phyloP scores from a whole-genome alignment of 2,329 filamentous ascomycete genomes.

The Talaromyces verruculosus region DNA sequence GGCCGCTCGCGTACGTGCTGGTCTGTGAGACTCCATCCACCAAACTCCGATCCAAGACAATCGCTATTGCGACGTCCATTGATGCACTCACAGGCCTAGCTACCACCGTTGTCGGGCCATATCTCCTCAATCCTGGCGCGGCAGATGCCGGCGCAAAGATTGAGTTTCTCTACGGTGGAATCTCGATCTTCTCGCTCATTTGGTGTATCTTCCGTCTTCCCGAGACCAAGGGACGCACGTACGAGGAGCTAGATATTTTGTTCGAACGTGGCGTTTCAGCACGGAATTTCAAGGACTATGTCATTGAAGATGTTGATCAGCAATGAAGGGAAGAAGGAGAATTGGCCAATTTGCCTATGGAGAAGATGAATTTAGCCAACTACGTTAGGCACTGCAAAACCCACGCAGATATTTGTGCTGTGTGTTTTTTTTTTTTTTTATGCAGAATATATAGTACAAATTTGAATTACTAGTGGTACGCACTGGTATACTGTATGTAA shows the following conservation, averaged over 20 bases:
- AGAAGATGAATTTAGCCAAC: too few species aligned
- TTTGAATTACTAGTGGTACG: too few species aligned
- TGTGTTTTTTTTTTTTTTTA: too few species aligned
- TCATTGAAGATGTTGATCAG: not conserved
- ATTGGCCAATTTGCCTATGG: too few species aligned
- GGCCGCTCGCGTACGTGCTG: constrained; percentile 55
- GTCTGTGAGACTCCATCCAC: constrained; percentile 56
- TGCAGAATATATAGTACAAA: too few species aligned
- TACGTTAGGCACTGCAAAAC: too few species aligned
- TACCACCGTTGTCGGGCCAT: constrained; percentile 40
- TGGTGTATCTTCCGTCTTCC: constrained; percentile 45
- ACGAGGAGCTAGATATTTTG: constrained; percentile 45
- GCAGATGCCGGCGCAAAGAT: constrained; percentile 43
- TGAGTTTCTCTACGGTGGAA: constrained; percentile 43
- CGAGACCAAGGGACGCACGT: constrained; percentile 43
- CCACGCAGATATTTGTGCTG: too few species aligned
- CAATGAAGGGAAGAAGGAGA: too few species aligned
- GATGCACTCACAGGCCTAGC: constrained; percentile 54
- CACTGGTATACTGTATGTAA: too few species aligned
- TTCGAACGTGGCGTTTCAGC: constrained; percentile 41
- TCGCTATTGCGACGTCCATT: constrained; percentile 52
- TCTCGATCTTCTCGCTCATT: constrained; percentile 34
- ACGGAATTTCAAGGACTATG: constrained; percentile 31
- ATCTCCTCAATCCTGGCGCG: constrained; percentile 34
- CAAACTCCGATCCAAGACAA: constrained; percentile 55